phyloP scores from a whole-genome alignment of 352 stramenopile species.

The Phytophthora pinifolia region DNA sequence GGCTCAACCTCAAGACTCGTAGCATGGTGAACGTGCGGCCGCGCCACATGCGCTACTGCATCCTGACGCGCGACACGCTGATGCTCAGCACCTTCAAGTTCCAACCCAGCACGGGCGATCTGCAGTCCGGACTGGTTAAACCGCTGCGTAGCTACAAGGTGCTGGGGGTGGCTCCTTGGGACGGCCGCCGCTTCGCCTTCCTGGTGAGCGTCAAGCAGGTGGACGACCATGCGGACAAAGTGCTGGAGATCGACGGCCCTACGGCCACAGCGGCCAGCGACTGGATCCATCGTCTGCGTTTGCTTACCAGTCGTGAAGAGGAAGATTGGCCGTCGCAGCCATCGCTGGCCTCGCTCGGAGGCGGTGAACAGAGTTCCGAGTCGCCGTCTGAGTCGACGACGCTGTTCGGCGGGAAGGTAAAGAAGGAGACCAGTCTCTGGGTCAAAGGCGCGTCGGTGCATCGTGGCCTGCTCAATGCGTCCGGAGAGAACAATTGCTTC shows the following conservation, averaged over 20 bases:
- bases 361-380: slow-evolving; percentile 34
- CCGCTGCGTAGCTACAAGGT: slow-evolving; percentile 72
- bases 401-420: slow-evolving; percentile 29
- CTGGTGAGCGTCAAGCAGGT: slow-evolving; percentile 72
- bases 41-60: slow-evolving; percentile 85
- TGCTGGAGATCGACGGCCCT: slow-evolving; percentile 75
- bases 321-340: slow-evolving; percentile 31
- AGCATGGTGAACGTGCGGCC: slow-evolving; percentile 85
- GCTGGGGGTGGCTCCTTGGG: slow-evolving; percentile 68
- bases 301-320: slow-evolving; percentile 48
- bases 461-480: slow-evolving; percentile 71
- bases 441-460: slow-evolving; percentile 83
- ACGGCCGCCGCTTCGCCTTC: slow-evolving; percentile 72
- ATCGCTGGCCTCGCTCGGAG: slow-evolving; percentile 26
- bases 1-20: slow-evolving; percentile 87
- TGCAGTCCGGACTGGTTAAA: slow-evolving; percentile 55
- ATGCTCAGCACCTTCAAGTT: slow-evolving; percentile 86
- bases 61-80: slow-evolving; percentile 62
- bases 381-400: slow-evolving; percentile 18
- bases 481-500: slow-evolving; percentile 91
- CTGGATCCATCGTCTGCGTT: slow-evolving; percentile 72
- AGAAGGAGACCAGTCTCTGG: slow-evolving; percentile 75
- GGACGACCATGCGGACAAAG: slow-evolving; percentile 69
- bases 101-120: slow-evolving; percentile 71
- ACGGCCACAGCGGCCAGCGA: slow-evolving; percentile 59